Evolutionary conservation across 2,329 filamentous ascomycete species (phyloP).

Genomic region (Aureobasidium sp.): DNA sequence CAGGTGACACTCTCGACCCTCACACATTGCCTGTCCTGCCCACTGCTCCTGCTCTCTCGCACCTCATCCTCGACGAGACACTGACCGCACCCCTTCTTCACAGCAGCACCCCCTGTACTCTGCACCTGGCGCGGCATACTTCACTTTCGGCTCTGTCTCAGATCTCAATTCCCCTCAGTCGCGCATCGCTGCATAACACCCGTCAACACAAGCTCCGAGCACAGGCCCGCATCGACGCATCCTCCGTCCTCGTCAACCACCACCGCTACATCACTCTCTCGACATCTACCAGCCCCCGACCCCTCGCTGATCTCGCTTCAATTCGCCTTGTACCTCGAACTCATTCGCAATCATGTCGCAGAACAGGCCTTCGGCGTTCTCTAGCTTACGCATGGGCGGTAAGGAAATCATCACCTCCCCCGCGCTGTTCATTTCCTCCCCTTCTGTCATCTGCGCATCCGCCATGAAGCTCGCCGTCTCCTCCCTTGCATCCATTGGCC

Average conservation of each 20-base stretch:
- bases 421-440: slow-evolving; percentile 15
- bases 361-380: slow-evolving; percentile 84
- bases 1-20: slow-evolving; percentile 8
- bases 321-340: background rate
- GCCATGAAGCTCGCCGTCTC: background rate
- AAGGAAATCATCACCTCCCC: slow-evolving; percentile 38
- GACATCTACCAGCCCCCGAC: background rate
- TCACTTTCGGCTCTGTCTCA: background rate
- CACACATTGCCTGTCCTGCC: slow-evolving; percentile 1
- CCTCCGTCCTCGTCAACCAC: slow-evolving; percentile 4
- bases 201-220: slow-evolving; percentile 12
- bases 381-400: slow-evolving; percentile 93
- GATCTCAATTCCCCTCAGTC: background rate
- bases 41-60: background rate
- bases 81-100: background rate
- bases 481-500: slow-evolving; percentile 3
- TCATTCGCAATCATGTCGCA: slow-evolving; percentile 61
- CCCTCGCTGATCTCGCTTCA: background rate
- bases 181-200: slow-evolving; percentile 11
- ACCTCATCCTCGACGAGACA: background rate
- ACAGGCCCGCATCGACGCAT: slow-evolving; percentile 12
- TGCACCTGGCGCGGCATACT: background rate
- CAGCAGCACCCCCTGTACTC: background rate
- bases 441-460: slow-evolving; percentile 4
- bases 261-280: background rate